Evolutionary conservation across 108 stramenopile genomes (phyloP).

Genomic region (Skeletonema tropicum): DNA sequence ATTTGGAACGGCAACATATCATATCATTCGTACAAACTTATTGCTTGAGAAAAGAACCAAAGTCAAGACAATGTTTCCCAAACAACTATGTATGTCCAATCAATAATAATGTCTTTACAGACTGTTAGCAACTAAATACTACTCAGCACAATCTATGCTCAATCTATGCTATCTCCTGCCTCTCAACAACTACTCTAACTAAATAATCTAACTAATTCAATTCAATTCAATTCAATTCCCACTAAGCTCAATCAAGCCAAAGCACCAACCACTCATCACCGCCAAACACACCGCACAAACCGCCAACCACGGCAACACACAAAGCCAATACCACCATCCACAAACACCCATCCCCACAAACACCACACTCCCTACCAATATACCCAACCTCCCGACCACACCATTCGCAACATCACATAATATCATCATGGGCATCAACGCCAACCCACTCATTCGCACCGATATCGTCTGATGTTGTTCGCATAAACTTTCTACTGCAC

Average conservation of each 20-base stretch:
- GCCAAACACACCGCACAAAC: constrained; percentile 50
- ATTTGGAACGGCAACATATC: too few species aligned
- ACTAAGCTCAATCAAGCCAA: constrained; percentile 85
- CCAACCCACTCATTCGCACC: constrained; percentile 71
- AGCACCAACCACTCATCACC: constrained; percentile 65
- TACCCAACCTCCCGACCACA: constrained; percentile 44
- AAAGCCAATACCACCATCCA: constrained; percentile 56
- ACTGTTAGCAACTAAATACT: too few species aligned
- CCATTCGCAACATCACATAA: constrained; percentile 37
- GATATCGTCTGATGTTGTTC: constrained; percentile 78
- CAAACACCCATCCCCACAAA: constrained; percentile 35
- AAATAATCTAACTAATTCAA: too few species aligned
- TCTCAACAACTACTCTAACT: too few species aligned
- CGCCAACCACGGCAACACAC: constrained; percentile 68
- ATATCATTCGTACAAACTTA: too few species aligned
- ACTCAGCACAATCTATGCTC: too few species aligned
- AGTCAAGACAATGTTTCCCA: too few species aligned
- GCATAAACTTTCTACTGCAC: constrained; percentile 54
- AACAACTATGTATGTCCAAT: too few species aligned
- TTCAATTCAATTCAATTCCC: too few species aligned
- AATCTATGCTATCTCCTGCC: not conserved
- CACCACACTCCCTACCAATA: constrained; percentile 30
- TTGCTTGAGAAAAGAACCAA: too few species aligned
- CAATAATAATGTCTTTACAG: too few species aligned
- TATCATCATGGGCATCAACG: constrained; percentile 60